Conservation (phyloP, 169 alveolate species). For the Eimeria praecox region DNA sequence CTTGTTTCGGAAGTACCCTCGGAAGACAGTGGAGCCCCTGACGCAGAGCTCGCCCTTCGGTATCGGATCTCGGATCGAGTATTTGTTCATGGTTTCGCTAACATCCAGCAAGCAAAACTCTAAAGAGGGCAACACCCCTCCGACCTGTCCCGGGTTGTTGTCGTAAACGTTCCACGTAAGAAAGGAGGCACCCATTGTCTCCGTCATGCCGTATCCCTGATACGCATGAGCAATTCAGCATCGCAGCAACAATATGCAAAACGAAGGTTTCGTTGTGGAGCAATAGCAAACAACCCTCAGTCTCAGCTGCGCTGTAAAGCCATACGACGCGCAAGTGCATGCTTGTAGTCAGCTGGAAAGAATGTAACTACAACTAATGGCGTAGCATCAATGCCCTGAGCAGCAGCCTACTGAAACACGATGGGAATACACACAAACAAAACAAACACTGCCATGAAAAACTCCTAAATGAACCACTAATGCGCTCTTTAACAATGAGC, state of each 20-base stretch:
- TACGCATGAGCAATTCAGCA: background rate
- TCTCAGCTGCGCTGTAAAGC: background rate
- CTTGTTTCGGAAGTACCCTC: conserved; percentile 84
- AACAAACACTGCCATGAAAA: background rate
- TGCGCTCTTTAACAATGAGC: background rate
- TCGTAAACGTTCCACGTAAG: conserved; percentile 82
- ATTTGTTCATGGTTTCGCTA: conserved; percentile 89
- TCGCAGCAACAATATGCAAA: background rate
- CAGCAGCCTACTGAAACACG: background rate
- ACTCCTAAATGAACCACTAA: background rate
- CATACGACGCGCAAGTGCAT: background rate
- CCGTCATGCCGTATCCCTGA: conserved; percentile 90
- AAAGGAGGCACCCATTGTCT: conserved; percentile 89
- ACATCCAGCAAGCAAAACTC: conserved; percentile 90
- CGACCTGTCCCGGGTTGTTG: conserved; percentile 89
- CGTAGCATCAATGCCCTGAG: background rate
- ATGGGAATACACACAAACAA: background rate
- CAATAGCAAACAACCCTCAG: background rate
- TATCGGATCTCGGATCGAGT: conserved; percentile 81
- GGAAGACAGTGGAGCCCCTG: conserved; percentile 87
- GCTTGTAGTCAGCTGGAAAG: background rate
- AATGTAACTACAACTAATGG: background rate
- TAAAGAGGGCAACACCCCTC: conserved; percentile 90
- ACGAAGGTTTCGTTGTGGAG: background rate
- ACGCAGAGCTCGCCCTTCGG: conserved; percentile 90